Conservation (phyloP, 169 alveolate genomes). For the Blepharisma undulans region DNA sequence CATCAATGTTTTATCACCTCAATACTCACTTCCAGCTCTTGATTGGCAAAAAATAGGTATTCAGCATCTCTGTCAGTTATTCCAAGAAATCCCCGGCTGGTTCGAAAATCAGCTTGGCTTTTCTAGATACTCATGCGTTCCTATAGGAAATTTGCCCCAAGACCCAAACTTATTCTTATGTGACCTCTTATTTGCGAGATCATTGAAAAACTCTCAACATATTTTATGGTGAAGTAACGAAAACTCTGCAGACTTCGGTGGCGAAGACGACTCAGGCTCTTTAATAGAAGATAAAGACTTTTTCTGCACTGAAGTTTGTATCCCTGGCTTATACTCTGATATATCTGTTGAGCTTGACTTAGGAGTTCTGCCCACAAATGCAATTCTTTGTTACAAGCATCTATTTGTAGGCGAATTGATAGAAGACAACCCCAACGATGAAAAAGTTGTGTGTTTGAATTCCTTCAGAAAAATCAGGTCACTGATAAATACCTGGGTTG, state of each 20-base stretch:
- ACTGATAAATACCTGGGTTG: constrained; percentile 69
- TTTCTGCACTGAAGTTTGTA: background rate
- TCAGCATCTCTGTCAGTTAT: constrained; percentile 53
- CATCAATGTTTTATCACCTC: constrained; percentile 48
- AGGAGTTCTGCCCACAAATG: constrained; percentile 55
- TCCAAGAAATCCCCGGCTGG: constrained; percentile 45
- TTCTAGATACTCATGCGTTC: constrained; percentile 70
- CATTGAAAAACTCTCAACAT: constrained; percentile 44
- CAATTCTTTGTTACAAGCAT: constrained; percentile 36
- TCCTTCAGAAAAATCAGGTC: constrained; percentile 74
- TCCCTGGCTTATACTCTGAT: constrained; percentile 66
- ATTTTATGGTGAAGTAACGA: constrained; percentile 73
- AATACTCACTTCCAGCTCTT: constrained; percentile 65
- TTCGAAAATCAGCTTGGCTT: constrained; percentile 58
- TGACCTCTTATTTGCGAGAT: constrained; percentile 75
- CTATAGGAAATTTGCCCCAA: constrained; percentile 74
- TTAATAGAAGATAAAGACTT: constrained; percentile 33
- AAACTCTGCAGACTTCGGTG: constrained; percentile 63
- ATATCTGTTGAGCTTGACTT: constrained; percentile 75
- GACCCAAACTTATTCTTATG: constrained; percentile 66
- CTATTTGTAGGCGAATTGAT: constrained; percentile 46
- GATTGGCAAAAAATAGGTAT: constrained; percentile 79
- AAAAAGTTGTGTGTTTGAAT: constrained; percentile 69
- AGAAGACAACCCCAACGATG: constrained; percentile 73
- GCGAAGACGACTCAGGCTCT: constrained; percentile 58